These are phyloP conservation scores for Monosporozyma servazzii DNA, from an alignment of 805 yeast genomes.

Conservation along the genomic window DNA sequence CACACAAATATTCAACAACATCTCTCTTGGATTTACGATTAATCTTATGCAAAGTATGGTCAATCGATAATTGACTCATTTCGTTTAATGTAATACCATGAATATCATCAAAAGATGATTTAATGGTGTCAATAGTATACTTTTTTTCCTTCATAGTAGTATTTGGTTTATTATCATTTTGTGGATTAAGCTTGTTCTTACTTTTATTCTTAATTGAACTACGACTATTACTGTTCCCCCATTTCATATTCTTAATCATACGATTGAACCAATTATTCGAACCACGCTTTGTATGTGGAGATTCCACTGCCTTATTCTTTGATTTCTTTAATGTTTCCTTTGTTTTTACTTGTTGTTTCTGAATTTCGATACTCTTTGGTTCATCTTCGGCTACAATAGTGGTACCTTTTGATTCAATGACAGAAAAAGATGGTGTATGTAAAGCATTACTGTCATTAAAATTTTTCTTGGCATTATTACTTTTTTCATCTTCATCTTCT, in stretches of 20 bases:
- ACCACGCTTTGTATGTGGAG: neutral
- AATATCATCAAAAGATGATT: conserved; percentile 22
- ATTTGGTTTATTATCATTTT: neutral
- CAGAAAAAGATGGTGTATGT: neutral
- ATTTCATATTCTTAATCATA: neutral
- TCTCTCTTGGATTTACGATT: conserved; percentile 14
- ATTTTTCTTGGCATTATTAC: neutral
- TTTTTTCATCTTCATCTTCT: conserved; percentile 2
- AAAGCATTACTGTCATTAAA: neutral
- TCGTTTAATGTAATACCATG: conserved; percentile 22
- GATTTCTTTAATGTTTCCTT: neutral
- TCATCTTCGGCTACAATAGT: neutral
- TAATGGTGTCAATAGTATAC: neutral
- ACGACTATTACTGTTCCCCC: neutral
- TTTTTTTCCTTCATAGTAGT: neutral
- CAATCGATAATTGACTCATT: conserved; percentile 21
- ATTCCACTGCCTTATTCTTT: neutral
- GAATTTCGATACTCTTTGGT: neutral
- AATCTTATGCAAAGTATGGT: conserved; percentile 16
- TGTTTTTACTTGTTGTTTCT: neutral
- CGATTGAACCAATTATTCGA: neutral
- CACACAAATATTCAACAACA: conserved; percentile 24
- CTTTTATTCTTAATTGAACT: neutral
- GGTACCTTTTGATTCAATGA: neutral
- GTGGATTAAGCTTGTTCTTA: neutral